Conservation (phyloP, 352 stramenopile species). For the Globisporangium middletonii region DNA sequence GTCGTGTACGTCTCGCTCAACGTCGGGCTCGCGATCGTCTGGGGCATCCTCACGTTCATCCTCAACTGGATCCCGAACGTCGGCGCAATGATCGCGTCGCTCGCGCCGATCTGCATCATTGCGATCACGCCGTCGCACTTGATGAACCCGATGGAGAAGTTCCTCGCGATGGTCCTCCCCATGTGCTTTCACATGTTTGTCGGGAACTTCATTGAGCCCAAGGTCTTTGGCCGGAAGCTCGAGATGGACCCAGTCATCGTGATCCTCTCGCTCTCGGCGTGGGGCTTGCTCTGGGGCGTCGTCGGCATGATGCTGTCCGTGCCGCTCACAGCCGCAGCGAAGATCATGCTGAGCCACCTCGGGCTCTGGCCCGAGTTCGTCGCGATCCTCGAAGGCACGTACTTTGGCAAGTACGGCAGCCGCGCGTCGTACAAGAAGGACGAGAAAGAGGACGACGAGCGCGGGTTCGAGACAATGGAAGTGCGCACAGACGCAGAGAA, state of each 20-base stretch:
- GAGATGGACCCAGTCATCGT: conserved; percentile 86
- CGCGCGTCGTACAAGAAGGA: conserved; percentile 74
- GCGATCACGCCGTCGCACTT: conserved; percentile 75
- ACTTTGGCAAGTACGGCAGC: conserved; percentile 70
- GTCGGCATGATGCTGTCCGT: conserved; percentile 89
- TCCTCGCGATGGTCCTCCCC: conserved; percentile 73
- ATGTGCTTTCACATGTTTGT: conserved; percentile 90
- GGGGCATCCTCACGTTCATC: conserved; percentile 87
- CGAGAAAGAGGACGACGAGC: conserved; percentile 40
- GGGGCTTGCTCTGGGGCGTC: conserved; percentile 80
- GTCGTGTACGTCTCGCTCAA: conserved; percentile 89
- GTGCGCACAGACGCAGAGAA: conserved; percentile 47
- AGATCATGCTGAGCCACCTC: conserved; percentile 86
- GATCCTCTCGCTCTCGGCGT: conserved; percentile 84
- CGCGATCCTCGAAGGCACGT: conserved; percentile 81
- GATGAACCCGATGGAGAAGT: conserved; percentile 89
- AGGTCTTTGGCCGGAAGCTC: conserved; percentile 82
- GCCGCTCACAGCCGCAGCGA: conserved; percentile 73
- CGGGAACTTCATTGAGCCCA: conserved; percentile 86
- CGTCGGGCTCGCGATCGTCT: conserved; percentile 81
- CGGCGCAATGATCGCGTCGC: conserved; percentile 83
- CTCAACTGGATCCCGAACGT: conserved; percentile 89
- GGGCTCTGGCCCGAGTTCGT: conserved; percentile 86
- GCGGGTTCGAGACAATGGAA: conserved; percentile 66
- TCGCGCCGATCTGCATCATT: conserved; percentile 82